Evolutionary conservation across 2,329 filamentous ascomycete species (phyloP).

Genomic region (Cladosporium sp.): DNA sequence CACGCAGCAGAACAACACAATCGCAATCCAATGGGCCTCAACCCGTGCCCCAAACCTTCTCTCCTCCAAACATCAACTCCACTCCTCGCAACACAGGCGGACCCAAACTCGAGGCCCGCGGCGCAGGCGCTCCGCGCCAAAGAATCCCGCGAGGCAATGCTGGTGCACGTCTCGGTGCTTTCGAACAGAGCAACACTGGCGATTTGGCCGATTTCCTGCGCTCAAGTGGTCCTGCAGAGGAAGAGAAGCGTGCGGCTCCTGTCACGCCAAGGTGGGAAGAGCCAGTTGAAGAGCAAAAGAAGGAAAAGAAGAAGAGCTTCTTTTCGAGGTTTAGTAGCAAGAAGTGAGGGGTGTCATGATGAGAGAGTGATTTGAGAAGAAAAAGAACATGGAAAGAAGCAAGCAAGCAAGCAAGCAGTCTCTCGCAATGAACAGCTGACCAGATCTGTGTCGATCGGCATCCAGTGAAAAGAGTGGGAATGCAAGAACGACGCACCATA

Average conservation of each 20-base stretch:
- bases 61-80: not conserved
- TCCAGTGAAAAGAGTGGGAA: too few relatives aligned
- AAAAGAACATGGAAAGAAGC: too few relatives aligned
- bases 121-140: constrained; percentile 16
- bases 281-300: not conserved
- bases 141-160: constrained; percentile 22
- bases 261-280: not conserved
- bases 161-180: constrained; percentile 8
- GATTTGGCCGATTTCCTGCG: constrained; percentile 37
- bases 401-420: too few relatives aligned
- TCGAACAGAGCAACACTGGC: constrained; percentile 27
- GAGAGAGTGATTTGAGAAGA: not conserved
- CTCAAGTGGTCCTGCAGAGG: not conserved
- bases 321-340: not conserved
- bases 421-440: too few relatives aligned
- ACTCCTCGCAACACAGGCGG: constrained; percentile 13
- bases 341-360: not conserved
- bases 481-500: too few relatives aligned
- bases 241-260: not conserved
- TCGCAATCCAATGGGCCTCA: not conserved
- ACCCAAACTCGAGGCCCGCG: constrained; percentile 14
- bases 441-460: too few relatives aligned
- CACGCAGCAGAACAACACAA: not conserved
- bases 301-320: constrained; percentile 12
- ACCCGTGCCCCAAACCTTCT: constrained; percentile 1